Evolutionary conservation across 2,329 filamentous ascomycete species (phyloP), one percentile per base, ranked within the genome.

Genomic region (Aspergillus puulaauensis): DNA sequence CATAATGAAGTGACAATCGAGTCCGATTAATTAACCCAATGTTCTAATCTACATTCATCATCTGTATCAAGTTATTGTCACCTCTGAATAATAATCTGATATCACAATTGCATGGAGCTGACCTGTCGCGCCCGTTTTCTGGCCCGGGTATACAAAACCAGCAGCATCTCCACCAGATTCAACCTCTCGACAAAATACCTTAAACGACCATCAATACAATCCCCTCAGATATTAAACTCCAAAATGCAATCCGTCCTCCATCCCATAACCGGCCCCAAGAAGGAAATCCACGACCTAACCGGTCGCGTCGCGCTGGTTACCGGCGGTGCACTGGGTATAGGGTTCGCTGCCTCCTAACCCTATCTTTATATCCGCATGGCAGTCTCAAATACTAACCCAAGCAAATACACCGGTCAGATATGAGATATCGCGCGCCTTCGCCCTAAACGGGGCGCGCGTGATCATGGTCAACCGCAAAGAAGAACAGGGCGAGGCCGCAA

Each of bases 301-400:
- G 75, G 74, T 12, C 68, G 73, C 15, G 70, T 75, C 9, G 76
- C 74, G 17, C 52, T 77, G 3, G 70, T 78, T 2, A 75, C 72
- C 0, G 76, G 76, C 6, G 74, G 75, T 23, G 73, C 75, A 7
- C 54, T 73, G 7, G 75, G 75, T 4, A 78, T 78, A 24, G 74
- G 75, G 67, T 69, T 41, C 17, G 61, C 56, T 3, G 37, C 21
- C n/a, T 31, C 23, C 12, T 31, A n/a, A 14, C 3, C 15, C 11
- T 45, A 31, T 7, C 27, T 31, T 9, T 21, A 4, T 8, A 8
- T 11, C 27, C 27, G 27, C 27, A 21, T 21, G 21, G 3, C 21
- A 3, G 27, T 11, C 3, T 31, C 27, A 31, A 3, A 31, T 31
- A 31, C 27, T 31, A 31, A 31, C 27, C 27, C 9, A 31, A 9